Conservation (phyloP, 2,329 filamentous ascomycete species). For the Talaromyces islandicus region DNA sequence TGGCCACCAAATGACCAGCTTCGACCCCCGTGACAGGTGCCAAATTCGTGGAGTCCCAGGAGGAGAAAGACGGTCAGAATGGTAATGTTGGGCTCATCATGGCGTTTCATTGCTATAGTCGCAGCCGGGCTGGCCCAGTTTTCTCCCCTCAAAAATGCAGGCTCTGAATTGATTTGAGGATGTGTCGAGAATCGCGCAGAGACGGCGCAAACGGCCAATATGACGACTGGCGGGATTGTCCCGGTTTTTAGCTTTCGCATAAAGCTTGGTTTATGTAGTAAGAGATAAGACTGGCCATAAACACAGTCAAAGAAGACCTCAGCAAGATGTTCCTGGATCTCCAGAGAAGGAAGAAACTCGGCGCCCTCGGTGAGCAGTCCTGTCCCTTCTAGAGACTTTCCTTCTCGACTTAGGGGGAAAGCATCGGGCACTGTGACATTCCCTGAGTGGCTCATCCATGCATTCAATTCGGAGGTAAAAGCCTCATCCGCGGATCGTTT, state of each 20-base stretch:
- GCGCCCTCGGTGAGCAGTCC: slow-evolving; percentile 74
- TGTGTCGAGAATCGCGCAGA: slow-evolving; percentile 93
- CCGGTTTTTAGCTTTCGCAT: slow-evolving; percentile 75
- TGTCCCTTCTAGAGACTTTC: slow-evolving; percentile 65
- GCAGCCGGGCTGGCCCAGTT: slow-evolving; percentile 85
- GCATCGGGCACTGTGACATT: slow-evolving; percentile 42
- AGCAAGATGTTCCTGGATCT: slow-evolving; percentile 86
- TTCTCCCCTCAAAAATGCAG: slow-evolving; percentile 81
- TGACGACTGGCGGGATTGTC: slow-evolving; percentile 78
- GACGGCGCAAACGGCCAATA: slow-evolving; percentile 90
- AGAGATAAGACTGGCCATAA: slow-evolving; percentile 89
- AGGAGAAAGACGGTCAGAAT: slow-evolving; percentile 87
- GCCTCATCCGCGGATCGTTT: slow-evolving; percentile 84
- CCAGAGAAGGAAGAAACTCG: slow-evolving; percentile 74
- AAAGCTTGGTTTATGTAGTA: slow-evolving; percentile 95
- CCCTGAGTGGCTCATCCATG: slow-evolving; percentile 64
- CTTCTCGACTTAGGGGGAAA: slow-evolving; percentile 50
- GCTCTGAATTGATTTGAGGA: slow-evolving; percentile 67
- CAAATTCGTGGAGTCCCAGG: slow-evolving; percentile 88
- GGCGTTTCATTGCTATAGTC: slow-evolving; percentile 77
- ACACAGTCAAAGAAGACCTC: slow-evolving; percentile 95
- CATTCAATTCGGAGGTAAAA: slow-evolving; percentile 73
- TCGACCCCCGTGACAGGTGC: slow-evolving; percentile 89
- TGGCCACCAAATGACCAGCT: slow-evolving; percentile 96
- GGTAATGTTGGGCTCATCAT: slow-evolving; percentile 93